Evolutionary conservation across 495 filamentous ascomycete species (phyloP), one percentile per base, ranked within the genome.

Genomic region (Platismatia glauca): DNA sequence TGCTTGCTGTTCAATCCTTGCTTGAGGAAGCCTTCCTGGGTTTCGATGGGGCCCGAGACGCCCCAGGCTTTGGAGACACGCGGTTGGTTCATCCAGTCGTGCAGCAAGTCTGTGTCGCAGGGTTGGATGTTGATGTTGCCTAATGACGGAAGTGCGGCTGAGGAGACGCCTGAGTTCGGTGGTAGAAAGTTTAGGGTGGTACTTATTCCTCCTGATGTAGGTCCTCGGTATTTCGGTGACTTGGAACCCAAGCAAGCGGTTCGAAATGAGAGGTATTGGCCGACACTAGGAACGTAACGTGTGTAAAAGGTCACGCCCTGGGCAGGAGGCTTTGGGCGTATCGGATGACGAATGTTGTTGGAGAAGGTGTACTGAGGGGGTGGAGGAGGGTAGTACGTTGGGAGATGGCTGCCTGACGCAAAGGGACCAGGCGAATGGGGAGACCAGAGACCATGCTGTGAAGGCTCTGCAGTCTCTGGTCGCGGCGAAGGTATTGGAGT

Each of bases 291-390:
- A 22, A 97, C 77, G 71, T 87, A 95, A 57, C 94, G 89, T 1
- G 84, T 85, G 73, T 98, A 98, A 69, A 98, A 90, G 16, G 88
- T 84, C 68, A 94, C 89, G 13, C 89, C 88, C 79, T 94, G 90
- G 22, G 86, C 86, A 4, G 90, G 89, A 0, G 94, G 93, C 66
- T 95, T 95, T 41, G 90, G 88, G 0, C 94, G 85, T 33, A 97
- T 73, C 0, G 94, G 95, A 71, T 97, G 94, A 6, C 91, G 86
- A 31, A 93, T 76, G 50, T 84, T 81, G 70, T 89, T 83, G 11
- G 89, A 91, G 63, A 89, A 84, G 31, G 80, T 88, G 73, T 90
- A 97, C 64, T 91, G 89, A 4, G 88, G 76, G 11, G 91, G 89
- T 6, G 87, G 78, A 1, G 91, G 90, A 8, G 91, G 91, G 68